phyloP scores from a whole-genome alignment of 805 yeast species.

The Maudiozyma serrabonitensis region DNA sequence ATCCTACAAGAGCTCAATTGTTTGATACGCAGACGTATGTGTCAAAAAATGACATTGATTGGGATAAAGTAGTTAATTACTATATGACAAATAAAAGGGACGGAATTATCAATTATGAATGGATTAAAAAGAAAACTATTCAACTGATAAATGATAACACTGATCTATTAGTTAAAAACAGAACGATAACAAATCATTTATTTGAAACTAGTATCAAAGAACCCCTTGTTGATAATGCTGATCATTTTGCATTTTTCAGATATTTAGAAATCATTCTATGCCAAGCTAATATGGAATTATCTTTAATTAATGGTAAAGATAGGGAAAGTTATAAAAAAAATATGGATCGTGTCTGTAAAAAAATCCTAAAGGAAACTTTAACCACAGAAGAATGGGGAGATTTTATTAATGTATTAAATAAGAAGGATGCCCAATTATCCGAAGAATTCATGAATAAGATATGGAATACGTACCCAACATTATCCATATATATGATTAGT shows the following conservation, averaged over 20 bases:
- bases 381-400: conserved; percentile 9
- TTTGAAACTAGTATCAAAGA: not conserved
- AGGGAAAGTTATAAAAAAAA: not conserved
- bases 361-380: conserved; percentile 12
- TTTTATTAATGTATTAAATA: conserved; percentile 6
- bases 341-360: conserved; percentile 12
- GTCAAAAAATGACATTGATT: conserved; percentile 13
- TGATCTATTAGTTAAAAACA: not conserved
- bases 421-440: conserved; percentile 8
- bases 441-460: conserved; percentile 14
- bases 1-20: conserved; percentile 33
- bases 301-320: not conserved
- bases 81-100: conserved; percentile 32
- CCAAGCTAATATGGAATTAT: conserved; percentile 12
- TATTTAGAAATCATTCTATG: conserved; percentile 17
- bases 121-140: not conserved
- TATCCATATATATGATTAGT: conserved; percentile 19
- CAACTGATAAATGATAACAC: not conserved
- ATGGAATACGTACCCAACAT: conserved; percentile 24
- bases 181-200: not conserved
- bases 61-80: conserved; percentile 31
- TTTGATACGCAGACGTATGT: conserved; percentile 36
- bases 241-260: conserved; percentile 10
- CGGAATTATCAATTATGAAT: not conserved
- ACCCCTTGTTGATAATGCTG: not conserved